Conservation (phyloP, 345 rosid genomes). For the Citrus medica region DNA sequence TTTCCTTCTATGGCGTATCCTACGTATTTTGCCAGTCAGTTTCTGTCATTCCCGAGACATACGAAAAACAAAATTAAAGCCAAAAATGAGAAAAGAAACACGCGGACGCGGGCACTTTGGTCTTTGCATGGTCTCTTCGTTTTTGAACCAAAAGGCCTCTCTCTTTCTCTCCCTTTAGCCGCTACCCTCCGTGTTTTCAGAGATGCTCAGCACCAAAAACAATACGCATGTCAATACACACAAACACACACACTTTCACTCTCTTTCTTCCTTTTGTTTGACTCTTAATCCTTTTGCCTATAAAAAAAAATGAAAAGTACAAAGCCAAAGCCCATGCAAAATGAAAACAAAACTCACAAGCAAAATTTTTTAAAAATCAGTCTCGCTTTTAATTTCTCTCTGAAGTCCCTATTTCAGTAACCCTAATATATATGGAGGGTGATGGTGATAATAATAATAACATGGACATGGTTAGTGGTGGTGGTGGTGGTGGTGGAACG, state of each 20-base stretch:
- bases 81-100: neutral
- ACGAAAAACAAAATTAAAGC: neutral
- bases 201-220: slow-evolving; percentile 71
- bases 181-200: slow-evolving; percentile 93
- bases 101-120: slow-evolving; percentile 1
- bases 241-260: neutral
- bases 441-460: neutral
- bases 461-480: neutral
- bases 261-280: slow-evolving; percentile 7
- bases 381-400: neutral
- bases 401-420: neutral
- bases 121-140: slow-evolving; percentile 14
- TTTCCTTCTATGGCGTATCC: slow-evolving; percentile 39
- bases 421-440: slow-evolving; percentile 21
- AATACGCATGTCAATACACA: slow-evolving; percentile 78
- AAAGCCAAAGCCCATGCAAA: slow-evolving; percentile 22
- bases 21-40: slow-evolving; percentile 3
- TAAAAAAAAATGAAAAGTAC: neutral
- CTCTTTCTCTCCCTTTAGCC: slow-evolving; percentile 29
- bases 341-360: neutral
- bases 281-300: slow-evolving; percentile 5
- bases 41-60: slow-evolving; percentile 57
- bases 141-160: neutral
- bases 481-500: slow-evolving; percentile 19
- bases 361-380: neutral